phyloP scores from a whole-genome alignment of 2,329 filamentous ascomycete genomes.

The Stylonectria norvegica region DNA sequence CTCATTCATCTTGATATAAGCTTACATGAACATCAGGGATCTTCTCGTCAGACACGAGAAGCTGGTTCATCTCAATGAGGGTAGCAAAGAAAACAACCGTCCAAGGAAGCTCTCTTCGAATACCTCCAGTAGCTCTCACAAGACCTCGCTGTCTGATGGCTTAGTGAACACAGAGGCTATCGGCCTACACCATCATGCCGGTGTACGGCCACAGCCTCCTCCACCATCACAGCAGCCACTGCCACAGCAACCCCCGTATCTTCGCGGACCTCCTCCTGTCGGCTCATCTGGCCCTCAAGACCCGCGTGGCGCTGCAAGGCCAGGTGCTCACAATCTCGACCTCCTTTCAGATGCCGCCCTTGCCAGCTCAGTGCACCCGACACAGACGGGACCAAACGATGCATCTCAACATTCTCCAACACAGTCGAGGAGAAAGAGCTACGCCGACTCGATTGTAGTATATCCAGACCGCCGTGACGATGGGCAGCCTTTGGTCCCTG shows the following conservation, averaged over 20 bases:
- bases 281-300: slow-evolving; percentile 43
- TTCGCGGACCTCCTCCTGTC: slow-evolving; percentile 35
- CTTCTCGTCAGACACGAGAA: slow-evolving; percentile 62
- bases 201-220: slow-evolving; percentile 14
- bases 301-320: slow-evolving; percentile 43
- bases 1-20: no score
- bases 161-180: slow-evolving; percentile 47
- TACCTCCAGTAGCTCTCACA: slow-evolving; percentile 39
- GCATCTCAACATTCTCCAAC: slow-evolving; percentile 38
- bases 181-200: slow-evolving; percentile 36
- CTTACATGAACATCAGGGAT: slow-evolving; percentile 63
- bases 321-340: slow-evolving; percentile 54
- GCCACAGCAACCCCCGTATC: slow-evolving; percentile 33
- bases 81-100: slow-evolving; percentile 51
- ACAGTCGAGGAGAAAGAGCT: slow-evolving; percentile 47
- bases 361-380: slow-evolving; percentile 52
- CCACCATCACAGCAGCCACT: slow-evolving; percentile 27
- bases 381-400: slow-evolving; percentile 49
- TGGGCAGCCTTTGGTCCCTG: slow-evolving; percentile 39
- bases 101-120: slow-evolving; percentile 51
- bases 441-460: slow-evolving; percentile 43
- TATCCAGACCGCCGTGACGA: slow-evolving; percentile 52
- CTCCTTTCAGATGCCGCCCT: slow-evolving; percentile 58
- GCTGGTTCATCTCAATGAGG: slow-evolving; percentile 61
- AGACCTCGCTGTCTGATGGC: slow-evolving; percentile 45